Evolutionary conservation across 2,329 filamentous ascomycete genomes (phyloP).

Genomic region (Aschersonia sp.): DNA sequence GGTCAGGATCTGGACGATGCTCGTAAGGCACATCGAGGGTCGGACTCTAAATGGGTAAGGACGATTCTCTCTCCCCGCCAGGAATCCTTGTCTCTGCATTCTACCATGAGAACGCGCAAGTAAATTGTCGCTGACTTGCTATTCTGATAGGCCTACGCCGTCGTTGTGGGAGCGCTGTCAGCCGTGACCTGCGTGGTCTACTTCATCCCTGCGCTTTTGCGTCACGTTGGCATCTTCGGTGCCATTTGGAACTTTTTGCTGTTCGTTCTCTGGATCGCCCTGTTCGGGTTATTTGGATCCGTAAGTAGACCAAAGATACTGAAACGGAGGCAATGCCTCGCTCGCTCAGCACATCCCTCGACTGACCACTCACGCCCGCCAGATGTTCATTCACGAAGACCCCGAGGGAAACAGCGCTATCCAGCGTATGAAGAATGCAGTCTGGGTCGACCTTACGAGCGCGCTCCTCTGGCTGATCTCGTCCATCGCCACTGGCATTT

Average conservation of each 20-base stretch:
- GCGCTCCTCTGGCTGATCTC: constrained; percentile 64
- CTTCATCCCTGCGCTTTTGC: constrained; percentile 45
- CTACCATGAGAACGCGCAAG: neutral
- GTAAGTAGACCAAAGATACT: constrained; percentile 17
- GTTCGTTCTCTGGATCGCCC: constrained; percentile 64
- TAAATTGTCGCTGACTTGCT: constrained; percentile 1
- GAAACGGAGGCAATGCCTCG: neutral
- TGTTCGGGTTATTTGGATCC: constrained; percentile 74
- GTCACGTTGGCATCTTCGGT: constrained; percentile 28
- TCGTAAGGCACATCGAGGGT: constrained; percentile 30
- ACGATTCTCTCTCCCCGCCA: constrained; percentile 9
- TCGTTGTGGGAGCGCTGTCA: constrained; percentile 51
- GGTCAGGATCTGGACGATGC: constrained; percentile 50
- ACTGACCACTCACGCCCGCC: constrained; percentile 1
- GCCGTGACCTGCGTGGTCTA: constrained; percentile 52
- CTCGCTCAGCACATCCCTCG: neutral
- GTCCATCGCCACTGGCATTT: constrained; percentile 35
- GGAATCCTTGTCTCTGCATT: no score
- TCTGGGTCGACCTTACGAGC: constrained; percentile 68
- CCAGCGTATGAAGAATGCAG: constrained; percentile 69
- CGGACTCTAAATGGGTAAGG: constrained; percentile 57
- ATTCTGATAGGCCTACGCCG: constrained; percentile 48
- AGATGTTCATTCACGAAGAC: constrained; percentile 60
- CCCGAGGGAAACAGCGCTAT: constrained; percentile 49
- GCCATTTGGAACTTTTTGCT: constrained; percentile 60